These are phyloP conservation scores for Rhizopus stolonifer DNA, from an alignment of 371 early-diverging fungal species.

Conservation along the genomic window DNA sequence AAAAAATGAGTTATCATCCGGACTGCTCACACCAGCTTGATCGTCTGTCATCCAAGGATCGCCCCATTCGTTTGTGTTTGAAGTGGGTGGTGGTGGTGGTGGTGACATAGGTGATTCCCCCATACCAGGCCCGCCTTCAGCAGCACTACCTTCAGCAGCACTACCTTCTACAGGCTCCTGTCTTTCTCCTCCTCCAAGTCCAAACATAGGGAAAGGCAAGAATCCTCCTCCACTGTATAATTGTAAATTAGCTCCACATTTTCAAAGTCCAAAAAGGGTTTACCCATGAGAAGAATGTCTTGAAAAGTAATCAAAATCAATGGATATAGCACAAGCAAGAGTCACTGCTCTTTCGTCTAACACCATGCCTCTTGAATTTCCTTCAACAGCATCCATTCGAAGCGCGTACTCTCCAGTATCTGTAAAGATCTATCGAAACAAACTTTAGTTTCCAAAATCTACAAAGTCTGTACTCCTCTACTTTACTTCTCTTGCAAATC, in stretches of 20 bases:
- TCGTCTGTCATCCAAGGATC: constrained; percentile 45
- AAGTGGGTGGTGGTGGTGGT: constrained; percentile 14
- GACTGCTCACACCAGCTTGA: constrained; percentile 42
- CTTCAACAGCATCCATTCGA: constrained; percentile 70
- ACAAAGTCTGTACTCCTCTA: not conserved
- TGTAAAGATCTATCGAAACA: constrained; percentile 79
- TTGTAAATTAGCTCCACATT: not conserved
- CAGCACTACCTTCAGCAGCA: not conserved
- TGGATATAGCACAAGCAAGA: constrained; percentile 82
- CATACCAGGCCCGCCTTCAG: not conserved
- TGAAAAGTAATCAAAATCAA: constrained; percentile 91
- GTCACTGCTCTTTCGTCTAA: constrained; percentile 85
- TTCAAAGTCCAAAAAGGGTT: not conserved
- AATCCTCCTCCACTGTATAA: constrained; percentile 29
- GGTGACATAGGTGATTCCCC: constrained; percentile 4
- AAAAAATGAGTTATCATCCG: constrained; percentile 29
- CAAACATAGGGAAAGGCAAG: constrained; percentile 49
- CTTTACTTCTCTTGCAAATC: constrained; percentile 77
- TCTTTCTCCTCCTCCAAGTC: constrained; percentile 33
- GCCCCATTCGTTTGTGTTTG: constrained; percentile 32
- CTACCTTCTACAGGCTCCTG: constrained; percentile 5
- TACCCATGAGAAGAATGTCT: constrained; percentile 72
- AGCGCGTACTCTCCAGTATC: constrained; percentile 85
- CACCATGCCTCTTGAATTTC: constrained; percentile 58
- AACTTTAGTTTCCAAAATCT: no score